Evolutionary conservation across 192 early-diverging fungal genomes (phyloP), one percentile per base, ranked within the genome.

Genomic region (Cladochytrium replicatum): DNA sequence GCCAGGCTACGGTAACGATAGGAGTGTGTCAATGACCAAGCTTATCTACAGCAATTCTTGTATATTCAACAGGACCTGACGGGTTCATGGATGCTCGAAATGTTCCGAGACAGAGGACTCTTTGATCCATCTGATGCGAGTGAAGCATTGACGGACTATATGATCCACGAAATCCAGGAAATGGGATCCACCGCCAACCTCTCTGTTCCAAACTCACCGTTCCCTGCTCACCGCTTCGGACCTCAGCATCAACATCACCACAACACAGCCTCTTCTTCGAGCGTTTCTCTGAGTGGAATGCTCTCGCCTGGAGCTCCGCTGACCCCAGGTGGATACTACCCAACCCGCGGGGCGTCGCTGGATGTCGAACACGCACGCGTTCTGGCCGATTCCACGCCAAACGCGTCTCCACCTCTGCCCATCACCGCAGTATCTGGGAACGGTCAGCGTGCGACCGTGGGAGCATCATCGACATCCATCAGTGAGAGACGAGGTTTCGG

Each of bases 1-100:
- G 45, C 21, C 72, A 74, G 32, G 56, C 66, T 27, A 44, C 32
- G 13, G 32, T 37, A 37, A 37, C 13, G 13, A 13, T 13, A 37
- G 13, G 17, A 17, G 13, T 37, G 34, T 13, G 17, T 17, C 17
- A 17, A 37, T 13, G 13, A 13, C 13, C 17, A 13, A 37, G 17
- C 13, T 37, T 13, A 37, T 13, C 17, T 37, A 13, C 13, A 13
- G 13, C 13, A 17, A 13, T 37, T 17, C 13, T 37, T 37, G 34
- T 37, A 37, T 17, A 13, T 37, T 37, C n/a, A n/a, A n/a, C n/a
- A 37, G 34, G 13, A 17, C 11, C 17, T 44, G 22, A 44, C 43
- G 13, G 32, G 43, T 44, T 13, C 13, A 13, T 44, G 43, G 43
- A 13, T 44, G 11, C 43, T 44, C 17, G 43, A 44, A 13, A 44